Base-by-base conservation (phyloP, 768 basidiomycete genomes). In the Vishniacozyma victoriae region DNA sequence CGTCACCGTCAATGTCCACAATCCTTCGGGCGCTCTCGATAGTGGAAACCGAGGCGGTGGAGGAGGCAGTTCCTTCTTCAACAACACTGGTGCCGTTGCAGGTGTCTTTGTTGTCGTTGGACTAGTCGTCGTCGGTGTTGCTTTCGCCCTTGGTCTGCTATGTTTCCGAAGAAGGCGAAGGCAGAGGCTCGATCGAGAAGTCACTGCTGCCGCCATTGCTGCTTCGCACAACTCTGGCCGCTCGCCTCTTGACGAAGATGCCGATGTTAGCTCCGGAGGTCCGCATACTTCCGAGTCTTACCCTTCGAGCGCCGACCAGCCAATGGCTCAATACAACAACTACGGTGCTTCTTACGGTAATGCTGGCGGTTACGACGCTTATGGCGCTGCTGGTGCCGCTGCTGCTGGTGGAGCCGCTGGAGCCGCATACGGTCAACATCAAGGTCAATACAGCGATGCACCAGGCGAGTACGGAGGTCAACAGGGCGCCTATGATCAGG, bases 61-160 rank as follows among this genome's bases (percentile, higher is more conserved):
- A 3, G 29, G 33, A 19, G 56, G 43, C 16, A 57, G 52, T 33
- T 42, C 48, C 5, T 97, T 95, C 75, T 92, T 93, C 74, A 72
- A 73, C 44, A 87, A 87, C 63, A 80, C 75, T 35, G 81, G 82
- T 2, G 82, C 82, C 5, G 81, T 86, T 9, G 80, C 82, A 1
- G 86, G 83, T 3, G 79, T 82, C n/a, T 87, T 88, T 67, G 76
- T 84, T 5, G 81, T 77, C 9, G 78, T 83, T 14, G 92, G 90
- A 7, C 62, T 88, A 16, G 55, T 83, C 12, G 60, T 76, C 5
- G 69, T 77, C 6, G 77, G 77, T 6, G 50, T 77, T 9, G 54
- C 78, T 22, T 76, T 77, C 63, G 70, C 74, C 25, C 64, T 74
- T 26, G 60, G 78, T 16, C 76, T 78, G 60, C 55, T 74, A 36